Base-by-base conservation (phyloP, 139 green algal species). In the Coelastrella sp. region DNA sequence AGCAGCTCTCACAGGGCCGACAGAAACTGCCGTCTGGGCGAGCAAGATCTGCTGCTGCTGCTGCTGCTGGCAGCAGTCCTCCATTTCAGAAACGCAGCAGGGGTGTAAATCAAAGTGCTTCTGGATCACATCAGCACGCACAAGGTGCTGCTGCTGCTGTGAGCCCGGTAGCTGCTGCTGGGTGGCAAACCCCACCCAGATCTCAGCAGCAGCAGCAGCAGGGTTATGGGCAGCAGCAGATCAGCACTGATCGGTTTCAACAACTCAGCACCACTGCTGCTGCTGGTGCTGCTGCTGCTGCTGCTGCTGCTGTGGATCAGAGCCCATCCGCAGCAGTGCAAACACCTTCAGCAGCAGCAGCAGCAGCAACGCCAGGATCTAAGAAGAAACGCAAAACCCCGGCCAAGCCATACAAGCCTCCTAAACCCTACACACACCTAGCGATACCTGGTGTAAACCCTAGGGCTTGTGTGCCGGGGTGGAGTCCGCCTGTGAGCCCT, bases 401-500 rank as follows among this genome's bases (percentile, higher is more conserved):
- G 8, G 23, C 10, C 74, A 86, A 86, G n/a, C n/a, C 60, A 5
- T 74, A 73, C 59, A 56, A 8, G n/a, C 58, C 80, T 32, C 59
- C 80, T 66, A 80, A 88, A 80, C 74, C 86, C 59, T 90, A 90
- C 47, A 60, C 74, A 5, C 74, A 85, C 23, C 86, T 90, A 64
- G 8, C 10, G 3, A 22, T 66, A 3, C 74, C 73, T 66, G 87
- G 65, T 17, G 61, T 68, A 20, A 85, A 87, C 59, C 79, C 87
- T 0, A 92, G 95, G 83, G 92, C 91, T 4, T 90, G 92, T 47
- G 47, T 93, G 54, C 73, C 85, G 79, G 56, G 86, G 5, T 98
- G 96, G 96, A 76, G 87, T 22, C 96, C 97, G 16, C 97, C 97
- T 3, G 90, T 89, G 13, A 96, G 92, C 54, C 95, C 97, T 5